Conservation (phyloP, 2,329 filamentous ascomycete species). For the Fusarium sacchari region DNA sequence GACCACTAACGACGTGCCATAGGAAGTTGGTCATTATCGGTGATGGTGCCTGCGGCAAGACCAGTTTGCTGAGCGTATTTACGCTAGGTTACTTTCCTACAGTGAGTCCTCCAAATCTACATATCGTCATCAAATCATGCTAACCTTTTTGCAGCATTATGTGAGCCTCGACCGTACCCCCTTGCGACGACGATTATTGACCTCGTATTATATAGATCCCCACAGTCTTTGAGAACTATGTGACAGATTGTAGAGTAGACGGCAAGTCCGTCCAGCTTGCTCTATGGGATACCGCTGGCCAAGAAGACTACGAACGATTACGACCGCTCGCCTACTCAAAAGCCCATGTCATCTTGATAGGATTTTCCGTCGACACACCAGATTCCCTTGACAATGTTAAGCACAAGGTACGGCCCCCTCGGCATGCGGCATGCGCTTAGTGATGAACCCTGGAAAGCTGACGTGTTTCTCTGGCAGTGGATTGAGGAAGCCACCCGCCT, state of each 20-base stretch:
- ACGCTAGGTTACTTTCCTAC: conserved; percentile 98
- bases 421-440: conserved; percentile 6
- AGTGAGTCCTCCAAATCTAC: conserved; percentile 65
- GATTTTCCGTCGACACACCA: conserved; percentile 92
- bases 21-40: conserved; percentile 98
- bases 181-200: conserved; percentile 35
- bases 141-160: conserved; percentile 62
- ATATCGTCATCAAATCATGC: conserved; percentile 31
- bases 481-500: conserved; percentile 94
- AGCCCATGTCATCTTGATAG: conserved; percentile 96
- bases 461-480: conserved; percentile 69
- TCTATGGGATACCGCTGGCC: conserved; percentile 98
- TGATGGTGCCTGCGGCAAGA: conserved; percentile 98
- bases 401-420: conserved; percentile 75
- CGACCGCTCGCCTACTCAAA: conserved; percentile 95
- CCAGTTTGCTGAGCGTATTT: conserved; percentile 95
- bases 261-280: conserved; percentile 98
- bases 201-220: conserved; percentile 70
- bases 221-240: conserved; percentile 99
- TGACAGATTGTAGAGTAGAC: conserved; percentile 97
- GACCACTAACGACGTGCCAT: conserved; percentile 32
- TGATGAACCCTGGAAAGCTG: conserved; percentile 24
- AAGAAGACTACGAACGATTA: conserved; percentile 97
- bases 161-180: conserved; percentile 52
- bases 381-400: conserved; percentile 98